Conservation (phyloP, 768 basidiomycete genomes). For the Harrya chromipes region DNA sequence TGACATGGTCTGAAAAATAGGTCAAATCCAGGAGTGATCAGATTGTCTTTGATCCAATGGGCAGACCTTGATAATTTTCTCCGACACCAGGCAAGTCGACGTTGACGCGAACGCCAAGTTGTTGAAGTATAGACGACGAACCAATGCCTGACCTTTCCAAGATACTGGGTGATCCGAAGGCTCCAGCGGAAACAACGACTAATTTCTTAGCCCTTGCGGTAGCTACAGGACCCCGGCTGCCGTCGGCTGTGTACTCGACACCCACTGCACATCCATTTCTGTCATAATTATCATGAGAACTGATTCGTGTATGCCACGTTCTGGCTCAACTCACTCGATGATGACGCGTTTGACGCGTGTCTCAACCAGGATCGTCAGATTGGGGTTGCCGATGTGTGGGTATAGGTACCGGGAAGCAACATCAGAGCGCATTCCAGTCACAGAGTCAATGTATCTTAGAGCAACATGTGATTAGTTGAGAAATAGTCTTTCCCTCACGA, state of each 20-base stretch:
- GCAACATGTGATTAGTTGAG: too few relatives aligned
- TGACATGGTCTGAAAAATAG: constrained; percentile 28
- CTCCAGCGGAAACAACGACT: constrained; percentile 50
- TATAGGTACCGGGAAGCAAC: constrained; percentile 38
- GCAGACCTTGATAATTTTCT: constrained; percentile 56
- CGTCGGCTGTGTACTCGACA: constrained; percentile 35
- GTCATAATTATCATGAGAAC: neutral
- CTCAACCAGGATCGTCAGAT: constrained; percentile 32
- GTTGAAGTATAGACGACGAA: constrained; percentile 42
- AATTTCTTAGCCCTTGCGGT: constrained; percentile 34
- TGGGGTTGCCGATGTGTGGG: constrained; percentile 26
- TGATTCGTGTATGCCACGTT: too few relatives aligned
- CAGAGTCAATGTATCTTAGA: constrained; percentile 50
- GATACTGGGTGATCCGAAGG: constrained; percentile 56
- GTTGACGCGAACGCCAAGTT: constrained; percentile 42
- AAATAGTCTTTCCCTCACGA: too few relatives aligned
- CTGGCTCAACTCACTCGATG: constrained; percentile 30
- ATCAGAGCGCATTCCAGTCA: constrained; percentile 35
- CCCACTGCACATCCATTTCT: constrained; percentile 38
- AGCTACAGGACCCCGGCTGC: constrained; percentile 18
- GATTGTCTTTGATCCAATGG: fast-evolving
- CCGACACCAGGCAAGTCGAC: constrained; percentile 78
- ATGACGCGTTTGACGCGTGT: constrained; percentile 35
- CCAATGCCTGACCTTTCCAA: constrained; percentile 72
- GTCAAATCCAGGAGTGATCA: too few relatives aligned